Base-by-base conservation (phyloP, 2,329 filamentous ascomycete genomes). In the Ceratocystis colombiana region DNA sequence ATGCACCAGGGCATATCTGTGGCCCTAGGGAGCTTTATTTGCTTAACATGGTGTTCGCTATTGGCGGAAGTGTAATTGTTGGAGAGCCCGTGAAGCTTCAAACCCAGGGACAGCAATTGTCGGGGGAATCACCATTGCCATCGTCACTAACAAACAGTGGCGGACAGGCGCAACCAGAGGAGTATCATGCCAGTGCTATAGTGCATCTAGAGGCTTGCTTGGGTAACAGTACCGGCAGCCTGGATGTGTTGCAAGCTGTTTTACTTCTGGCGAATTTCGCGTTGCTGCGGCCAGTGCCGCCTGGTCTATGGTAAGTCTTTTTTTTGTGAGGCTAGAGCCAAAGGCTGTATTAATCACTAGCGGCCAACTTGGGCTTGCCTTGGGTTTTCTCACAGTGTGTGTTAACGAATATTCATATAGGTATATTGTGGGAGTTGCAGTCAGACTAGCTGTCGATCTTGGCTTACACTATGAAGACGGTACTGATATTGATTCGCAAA, bases 1-100 rank as follows among this genome's bases (percentile, higher is more conserved):
- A 96, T 74, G 80, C 83, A 3, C 82, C 84, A 0, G 84, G 88
- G 22, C 81, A 84, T 61, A 83, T 84, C 67, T 81, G 83, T 64
- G 88, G 88, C 1, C 84, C 90, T 3, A 82, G 88, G 65, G 91
- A 96, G 75, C 80, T 94, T n/a, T 97, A 96, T 76, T 84, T 95
- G 77, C 80, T 97, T 69, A 96, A 96, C 75, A 96, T 97, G 76
- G 92, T 97, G 28, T 97, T 96, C 77, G 93, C 93, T 15, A 96
- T 97, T 71, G 94, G 94, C 5, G 88, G 89, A 20, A 93, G 91
- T 20, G 96, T 96, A 71, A 96, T 96, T 70, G 85, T 96, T 70
- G 89, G 82, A 69, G 78, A 88, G 75, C 77, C 78, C 72, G 71
- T 83, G 75, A 74, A 83, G 73, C 75, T 82, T 6, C 76, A 79